A percentile compares a stretch with the other conserved stretches of the same genome.
Evolutionary conservation across 768 basidiomycete genomes (phyloP).

Genomic region (Leccinum longicurvipes): DNA sequence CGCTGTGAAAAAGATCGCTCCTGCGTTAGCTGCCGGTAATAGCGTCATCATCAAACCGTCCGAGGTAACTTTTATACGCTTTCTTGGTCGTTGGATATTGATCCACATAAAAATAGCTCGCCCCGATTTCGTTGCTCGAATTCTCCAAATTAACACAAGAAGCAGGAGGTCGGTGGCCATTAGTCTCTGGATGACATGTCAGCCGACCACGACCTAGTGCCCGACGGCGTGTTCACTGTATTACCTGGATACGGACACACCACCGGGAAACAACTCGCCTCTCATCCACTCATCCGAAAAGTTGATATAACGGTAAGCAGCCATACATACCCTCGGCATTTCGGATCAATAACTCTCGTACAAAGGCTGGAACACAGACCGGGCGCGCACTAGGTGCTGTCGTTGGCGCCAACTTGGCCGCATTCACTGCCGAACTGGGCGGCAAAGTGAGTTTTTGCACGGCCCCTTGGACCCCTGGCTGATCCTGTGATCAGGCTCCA

Average conservation of each 20-base stretch:
- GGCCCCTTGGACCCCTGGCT: neutral
- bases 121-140: constrained; percentile 77
- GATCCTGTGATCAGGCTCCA: constrained; percentile 53
- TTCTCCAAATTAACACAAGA: constrained; percentile 62
- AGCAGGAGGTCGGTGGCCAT: constrained; percentile 55
- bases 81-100: neutral
- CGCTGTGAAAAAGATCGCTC: constrained; percentile 84
- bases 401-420: constrained; percentile 69
- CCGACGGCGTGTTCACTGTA: constrained; percentile 67
- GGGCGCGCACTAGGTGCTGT: constrained; percentile 71
- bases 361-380: constrained; percentile 72
- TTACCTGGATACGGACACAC: constrained; percentile 68
- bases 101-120: constrained; percentile 42
- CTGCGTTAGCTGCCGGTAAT: constrained; percentile 82
- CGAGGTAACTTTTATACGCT: constrained; percentile 43
- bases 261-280: constrained; percentile 63
- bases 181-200: neutral
- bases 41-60: constrained; percentile 82
- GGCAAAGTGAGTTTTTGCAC: constrained; percentile 56
- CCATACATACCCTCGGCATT: neutral
- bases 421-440: constrained; percentile 81
- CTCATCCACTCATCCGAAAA: constrained; percentile 67
- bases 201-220: constrained; percentile 47
- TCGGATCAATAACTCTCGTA: neutral
- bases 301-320: constrained; percentile 76